Evolutionary conservation across 805 yeast genomes (phyloP).

Genomic region (Pichia nakasei): DNA sequence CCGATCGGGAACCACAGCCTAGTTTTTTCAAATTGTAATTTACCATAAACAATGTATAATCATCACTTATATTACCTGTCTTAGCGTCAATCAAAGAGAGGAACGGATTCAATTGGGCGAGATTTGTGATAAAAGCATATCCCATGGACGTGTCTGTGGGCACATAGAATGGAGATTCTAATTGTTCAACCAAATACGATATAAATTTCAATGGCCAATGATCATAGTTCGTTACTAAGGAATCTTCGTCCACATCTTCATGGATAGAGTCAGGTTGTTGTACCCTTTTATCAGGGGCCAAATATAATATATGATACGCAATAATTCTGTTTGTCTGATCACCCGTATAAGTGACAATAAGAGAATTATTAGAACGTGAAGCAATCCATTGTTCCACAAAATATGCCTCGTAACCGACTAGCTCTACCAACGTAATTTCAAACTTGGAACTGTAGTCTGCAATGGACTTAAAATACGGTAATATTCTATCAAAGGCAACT

Average conservation of each 20-base stretch:
- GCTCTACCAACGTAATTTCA: slow-evolving; percentile 3
- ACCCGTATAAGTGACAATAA: slow-evolving; percentile 82
- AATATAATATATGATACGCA: slow-evolving; percentile 35
- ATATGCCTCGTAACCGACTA: slow-evolving; percentile 74
- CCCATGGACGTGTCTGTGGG: slow-evolving; percentile 58
- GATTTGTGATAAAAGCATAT: slow-evolving; percentile 66
- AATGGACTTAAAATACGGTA: slow-evolving; percentile 4
- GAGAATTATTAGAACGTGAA: slow-evolving; percentile 54
- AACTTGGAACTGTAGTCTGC: not conserved
- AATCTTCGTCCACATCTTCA: not conserved
- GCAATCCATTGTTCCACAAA: slow-evolving; percentile 93
- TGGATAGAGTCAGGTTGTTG: not conserved
- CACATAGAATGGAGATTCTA: slow-evolving; percentile 51
- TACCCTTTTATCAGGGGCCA: not conserved
- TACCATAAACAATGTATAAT: slow-evolving; percentile 51
- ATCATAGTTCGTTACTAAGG: not conserved
- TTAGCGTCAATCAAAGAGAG: slow-evolving; percentile 65
- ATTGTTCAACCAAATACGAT: slow-evolving; percentile 56
- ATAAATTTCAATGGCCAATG: slow-evolving; percentile 45
- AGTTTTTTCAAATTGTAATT: slow-evolving; percentile 71
- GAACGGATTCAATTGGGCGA: slow-evolving; percentile 64
- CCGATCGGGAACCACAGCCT: slow-evolving; percentile 81
- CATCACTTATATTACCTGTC: slow-evolving; percentile 38
- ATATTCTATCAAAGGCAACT: slow-evolving; percentile 3
- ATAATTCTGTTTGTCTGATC: slow-evolving; percentile 53